Evolutionary conservation across 176 grass and related monocot species (phyloP), one percentile per base, ranked within the genome.

Genomic region (Musa schizocarpa): DNA sequence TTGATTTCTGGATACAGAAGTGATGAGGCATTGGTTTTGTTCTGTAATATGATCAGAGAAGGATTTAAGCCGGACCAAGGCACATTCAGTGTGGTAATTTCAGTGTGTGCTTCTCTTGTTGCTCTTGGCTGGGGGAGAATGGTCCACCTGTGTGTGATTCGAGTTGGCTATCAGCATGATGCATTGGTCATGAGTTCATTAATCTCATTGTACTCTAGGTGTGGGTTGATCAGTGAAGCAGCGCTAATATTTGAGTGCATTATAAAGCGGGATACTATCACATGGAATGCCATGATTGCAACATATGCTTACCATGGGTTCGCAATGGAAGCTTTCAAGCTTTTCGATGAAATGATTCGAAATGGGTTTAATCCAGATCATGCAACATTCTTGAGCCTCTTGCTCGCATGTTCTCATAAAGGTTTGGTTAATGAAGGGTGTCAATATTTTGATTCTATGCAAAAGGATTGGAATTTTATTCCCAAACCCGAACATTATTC

Each of bases 281-380:
- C 90, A 80, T 92, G 90, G 90, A 92, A 92, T 83, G 84, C 86
- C 64, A 92, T 92, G 86, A 87, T 92, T 74, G 82, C 86, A 9
- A 83, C 86, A 11, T 87, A 87, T 78, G 90, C 90, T 53, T 89
- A 92, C 81, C 90, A 92, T 13, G 90, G 90, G 58, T 81, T 79
- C 21, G 86, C 86, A 62, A 63, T 21, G n/a, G 84, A 92, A 85
- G 86, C 86, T 81, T 77, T 92, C 54, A 72, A 64, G 65, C 86
- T 87, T 23, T 87, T 89, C 50, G 17, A 80, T 54, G 82, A 63
- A 53, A 92, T 92, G 90, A 87, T 63, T 11, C 55, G 64, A 77
- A 77, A 68, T 72, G 82, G 84, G 20, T 89, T 89, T 69, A 72
- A 13, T 55, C 90, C 90, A 68, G 77, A 92, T 62, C 84, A 85